A percentile compares a stretch with the other conserved stretches of the same genome.
Conservation (phyloP, 495 filamentous ascomycete genomes). For the Pyrenula aspistea region DNA sequence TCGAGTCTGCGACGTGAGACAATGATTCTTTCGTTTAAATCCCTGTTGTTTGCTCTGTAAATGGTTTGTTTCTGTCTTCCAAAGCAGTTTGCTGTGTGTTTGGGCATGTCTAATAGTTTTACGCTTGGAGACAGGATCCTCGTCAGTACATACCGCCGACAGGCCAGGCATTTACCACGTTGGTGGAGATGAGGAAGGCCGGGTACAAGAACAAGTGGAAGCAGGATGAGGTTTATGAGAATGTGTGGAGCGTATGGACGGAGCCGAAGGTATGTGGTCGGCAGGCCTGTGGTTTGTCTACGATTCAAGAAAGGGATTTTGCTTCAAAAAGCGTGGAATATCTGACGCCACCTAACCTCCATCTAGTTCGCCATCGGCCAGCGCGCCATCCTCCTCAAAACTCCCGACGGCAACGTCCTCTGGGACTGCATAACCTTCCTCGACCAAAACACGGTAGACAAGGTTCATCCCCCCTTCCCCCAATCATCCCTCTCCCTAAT, state of each 20-base stretch:
- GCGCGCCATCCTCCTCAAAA: constrained; percentile 51
- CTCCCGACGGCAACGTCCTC: constrained; percentile 49
- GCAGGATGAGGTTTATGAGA: constrained; percentile 20
- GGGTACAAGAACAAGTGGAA: constrained; percentile 20
- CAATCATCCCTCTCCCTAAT: background rate
- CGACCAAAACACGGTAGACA: constrained; percentile 42
- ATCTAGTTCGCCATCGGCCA: constrained; percentile 55
- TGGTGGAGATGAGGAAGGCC: constrained; percentile 19
- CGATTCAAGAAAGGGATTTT: constrained; percentile 12
- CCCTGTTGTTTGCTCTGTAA: constrained; percentile 8
- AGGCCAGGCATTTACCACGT: constrained; percentile 48
- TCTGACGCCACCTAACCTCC: constrained; percentile 9
- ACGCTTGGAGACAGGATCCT: constrained; percentile 29
- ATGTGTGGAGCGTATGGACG: constrained; percentile 40
- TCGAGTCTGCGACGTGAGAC: constrained; percentile 58
- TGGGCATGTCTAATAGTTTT: too few relatives aligned
- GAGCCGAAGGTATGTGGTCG: constrained; percentile 33
- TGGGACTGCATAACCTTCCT: constrained; percentile 64
- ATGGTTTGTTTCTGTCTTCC: background rate
- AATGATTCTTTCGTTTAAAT: background rate
- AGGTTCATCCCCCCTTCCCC: constrained; percentile 9
- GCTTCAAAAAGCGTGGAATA: constrained; percentile 15
- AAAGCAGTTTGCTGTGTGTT: background rate
- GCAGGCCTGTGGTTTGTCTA: too few relatives aligned
- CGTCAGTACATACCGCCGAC: constrained; percentile 55